Base-by-base conservation (phyloP, 192 early-diverging fungal species). In the Backusella tarrabulga region DNA sequence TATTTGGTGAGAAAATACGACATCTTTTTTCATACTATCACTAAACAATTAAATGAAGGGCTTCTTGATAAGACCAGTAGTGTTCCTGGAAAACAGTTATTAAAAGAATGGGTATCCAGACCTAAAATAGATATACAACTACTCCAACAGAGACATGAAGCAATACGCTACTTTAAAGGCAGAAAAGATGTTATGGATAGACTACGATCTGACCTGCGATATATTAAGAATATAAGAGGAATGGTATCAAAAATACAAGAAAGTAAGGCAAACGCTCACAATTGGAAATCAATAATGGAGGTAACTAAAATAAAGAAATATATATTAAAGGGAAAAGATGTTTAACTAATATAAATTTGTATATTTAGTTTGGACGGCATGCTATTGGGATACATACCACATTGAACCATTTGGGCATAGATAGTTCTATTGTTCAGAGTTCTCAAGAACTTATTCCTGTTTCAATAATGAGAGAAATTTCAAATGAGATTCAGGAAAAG, bases 31-130 rank as follows among this genome's bases (percentile, higher is more conserved):
- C 4, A 50, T 21, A 19, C n/a, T n/a, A n/a, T 6, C 5, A 19
- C 46, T 50, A 50, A 50, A 19, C 15, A 1, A 50, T n/a, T 6
- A 50, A 23, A 9, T 44, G 76, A 76, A 92, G 93, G 91, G 1
- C 78, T 93, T 0, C 67, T 95, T 35, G 86, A 93, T 72, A 81
- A 85, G 19, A 93, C 93, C 3, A 76, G 79, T 6, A 93, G 93
- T 14, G 36, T 81, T 15, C 71, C 87, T 7, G 94, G 94, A 6
- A 79, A 81, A 46, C 69, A 84, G 32, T 73, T 91, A 0, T 74
- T 95, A 23, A 85, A 80, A 52, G 85, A 89, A 75, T 96, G 95
- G 94, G 85, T 95, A 14, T 79, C 91, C 11, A 78, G 87, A 23
- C 95, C 95, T 4, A 85, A 78, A 3, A 63, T 86, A 42, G 86